phyloP scores from a whole-genome alignment of 2,329 filamentous ascomycete genomes.

The Bimuria novae-zelandiae region DNA sequence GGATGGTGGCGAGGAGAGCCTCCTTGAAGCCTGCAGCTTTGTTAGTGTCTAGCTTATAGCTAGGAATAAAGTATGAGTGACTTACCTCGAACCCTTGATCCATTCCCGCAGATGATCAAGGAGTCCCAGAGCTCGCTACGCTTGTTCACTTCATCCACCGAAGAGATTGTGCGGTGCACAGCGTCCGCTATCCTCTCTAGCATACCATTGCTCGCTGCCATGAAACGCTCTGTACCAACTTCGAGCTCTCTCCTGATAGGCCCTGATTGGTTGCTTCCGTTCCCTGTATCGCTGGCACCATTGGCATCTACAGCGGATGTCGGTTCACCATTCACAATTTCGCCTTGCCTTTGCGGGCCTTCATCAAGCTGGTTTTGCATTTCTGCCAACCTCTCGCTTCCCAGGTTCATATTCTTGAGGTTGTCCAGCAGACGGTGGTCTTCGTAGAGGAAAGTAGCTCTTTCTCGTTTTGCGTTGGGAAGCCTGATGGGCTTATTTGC shows the following conservation, averaged over 20 bases:
- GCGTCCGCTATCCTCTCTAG: conserved; percentile 83
- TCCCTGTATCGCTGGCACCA: conserved; percentile 24
- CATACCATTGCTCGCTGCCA: conserved; percentile 66
- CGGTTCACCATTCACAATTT: conserved; percentile 35
- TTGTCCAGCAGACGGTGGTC: conserved; percentile 63
- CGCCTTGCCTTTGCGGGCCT: conserved; percentile 48
- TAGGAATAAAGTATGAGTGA: no score
- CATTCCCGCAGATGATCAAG: conserved; percentile 89
- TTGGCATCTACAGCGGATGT: conserved; percentile 34
- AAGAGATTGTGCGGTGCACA: conserved; percentile 81
- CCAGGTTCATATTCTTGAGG: conserved; percentile 56
- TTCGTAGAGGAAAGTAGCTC: conserved; percentile 75
- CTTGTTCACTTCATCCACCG: conserved; percentile 82
- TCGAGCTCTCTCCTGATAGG: conserved; percentile 67
- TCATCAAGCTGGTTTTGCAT: conserved; percentile 59
- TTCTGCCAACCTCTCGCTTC: conserved; percentile 53
- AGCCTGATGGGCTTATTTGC: conserved; percentile 63
- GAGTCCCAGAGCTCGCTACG: conserved; percentile 89
- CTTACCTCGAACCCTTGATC: conserved; percentile 68
- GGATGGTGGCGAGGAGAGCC: conserved; percentile 79
- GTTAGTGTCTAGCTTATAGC: no score
- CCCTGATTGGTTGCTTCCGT: conserved; percentile 24
- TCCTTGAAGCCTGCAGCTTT: conserved; percentile 93
- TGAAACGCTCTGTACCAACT: conserved; percentile 75
- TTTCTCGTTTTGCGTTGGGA: conserved; percentile 72